Percentiles rank a stretch among this genome's conserved stretches.
phyloP scores from a whole-genome alignment of 2,329 filamentous ascomycete species.

The Aureobasidium melanogenum region DNA sequence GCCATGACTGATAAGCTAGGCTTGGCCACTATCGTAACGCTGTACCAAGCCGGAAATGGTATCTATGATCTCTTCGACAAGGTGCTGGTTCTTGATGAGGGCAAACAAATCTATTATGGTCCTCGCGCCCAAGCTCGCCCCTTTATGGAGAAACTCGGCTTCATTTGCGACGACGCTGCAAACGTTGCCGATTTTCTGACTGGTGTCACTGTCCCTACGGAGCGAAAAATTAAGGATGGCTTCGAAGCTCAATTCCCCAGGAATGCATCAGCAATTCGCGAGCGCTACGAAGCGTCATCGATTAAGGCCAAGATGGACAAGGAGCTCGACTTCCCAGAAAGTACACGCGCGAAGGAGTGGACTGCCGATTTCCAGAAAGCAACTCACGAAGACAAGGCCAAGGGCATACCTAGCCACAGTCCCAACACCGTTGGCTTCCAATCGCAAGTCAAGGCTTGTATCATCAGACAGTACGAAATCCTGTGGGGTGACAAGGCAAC shows the following conservation, averaged over 20 bases:
- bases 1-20: slow-evolving; percentile 55
- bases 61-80: slow-evolving; percentile 65
- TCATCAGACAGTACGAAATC: slow-evolving; percentile 56
- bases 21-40: slow-evolving; percentile 52
- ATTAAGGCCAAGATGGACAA: slow-evolving; percentile 43
- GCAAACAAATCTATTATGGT: slow-evolving; percentile 58
- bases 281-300: slow-evolving; percentile 43
- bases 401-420: slow-evolving; percentile 44
- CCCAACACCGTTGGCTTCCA: slow-evolving; percentile 48
- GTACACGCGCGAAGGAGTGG: slow-evolving; percentile 38
- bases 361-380: slow-evolving; percentile 48
- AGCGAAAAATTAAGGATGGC: slow-evolving; percentile 35
- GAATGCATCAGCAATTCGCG: slow-evolving; percentile 36
- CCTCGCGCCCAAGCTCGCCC: slow-evolving; percentile 48
- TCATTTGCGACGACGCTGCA: slow-evolving; percentile 52
- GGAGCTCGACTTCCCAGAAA: slow-evolving; percentile 51
- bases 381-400: slow-evolving; percentile 47
- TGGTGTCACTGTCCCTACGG: slow-evolving; percentile 51
- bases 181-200: slow-evolving; percentile 60
- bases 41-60: slow-evolving; percentile 62
- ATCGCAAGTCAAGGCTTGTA: slow-evolving; percentile 47
- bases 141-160: slow-evolving; percentile 58
- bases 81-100: slow-evolving; percentile 57
- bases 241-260: slow-evolving; percentile 37
- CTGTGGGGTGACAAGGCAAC: slow-evolving; percentile 56